Percentiles rank a stretch among this genome's conserved stretches.
These are phyloP conservation scores for Aspergillus glaucus DNA, from an alignment of 2,329 filamentous ascomycete genomes.

Conservation along the genomic window DNA sequence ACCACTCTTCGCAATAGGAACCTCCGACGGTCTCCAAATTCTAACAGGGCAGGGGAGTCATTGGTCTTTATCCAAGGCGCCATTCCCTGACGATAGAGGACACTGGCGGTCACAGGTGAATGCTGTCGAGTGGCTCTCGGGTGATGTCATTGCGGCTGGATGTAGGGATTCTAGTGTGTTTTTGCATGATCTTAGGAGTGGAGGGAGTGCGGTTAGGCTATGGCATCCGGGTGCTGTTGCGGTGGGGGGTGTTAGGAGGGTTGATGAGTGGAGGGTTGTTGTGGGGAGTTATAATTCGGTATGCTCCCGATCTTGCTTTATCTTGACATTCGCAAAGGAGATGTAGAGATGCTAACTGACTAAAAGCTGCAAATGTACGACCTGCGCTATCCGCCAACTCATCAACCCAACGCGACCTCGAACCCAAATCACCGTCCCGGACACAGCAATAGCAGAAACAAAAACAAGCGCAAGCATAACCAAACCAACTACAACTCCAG, in stretches of 20 bases:
- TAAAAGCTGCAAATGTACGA: constrained; percentile 37
- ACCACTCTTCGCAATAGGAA: constrained; percentile 32
- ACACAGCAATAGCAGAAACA: background rate
- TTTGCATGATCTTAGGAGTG: constrained; percentile 31
- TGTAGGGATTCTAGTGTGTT: constrained; percentile 28
- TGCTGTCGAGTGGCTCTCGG: constrained; percentile 34
- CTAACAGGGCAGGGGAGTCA: constrained; percentile 22
- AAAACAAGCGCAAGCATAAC: background rate
- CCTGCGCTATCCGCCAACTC: constrained; percentile 28
- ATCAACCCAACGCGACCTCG: constrained; percentile 18
- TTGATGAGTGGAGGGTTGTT: constrained; percentile 31
- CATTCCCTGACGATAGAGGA: constrained; percentile 15
- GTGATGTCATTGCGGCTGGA: constrained; percentile 31
- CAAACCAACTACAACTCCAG: constrained; percentile 6
- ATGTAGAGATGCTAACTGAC: background rate
- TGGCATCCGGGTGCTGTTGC: constrained; percentile 29
- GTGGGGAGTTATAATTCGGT: constrained; percentile 29
- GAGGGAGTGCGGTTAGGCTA: constrained; percentile 24
- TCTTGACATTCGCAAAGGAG: background rate
- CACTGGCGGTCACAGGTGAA: constrained; percentile 19
- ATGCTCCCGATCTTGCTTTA: constrained; percentile 6
- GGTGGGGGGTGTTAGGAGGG: constrained; percentile 22
- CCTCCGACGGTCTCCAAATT: constrained; percentile 30
- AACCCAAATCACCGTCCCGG: background rate
- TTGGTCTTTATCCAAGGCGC: constrained; percentile 25